A percentile compares a stretch with the other conserved stretches of the same genome.
Evolutionary conservation across 768 basidiomycete species (phyloP).

Genomic region (Pulveroboletus sp.): DNA sequence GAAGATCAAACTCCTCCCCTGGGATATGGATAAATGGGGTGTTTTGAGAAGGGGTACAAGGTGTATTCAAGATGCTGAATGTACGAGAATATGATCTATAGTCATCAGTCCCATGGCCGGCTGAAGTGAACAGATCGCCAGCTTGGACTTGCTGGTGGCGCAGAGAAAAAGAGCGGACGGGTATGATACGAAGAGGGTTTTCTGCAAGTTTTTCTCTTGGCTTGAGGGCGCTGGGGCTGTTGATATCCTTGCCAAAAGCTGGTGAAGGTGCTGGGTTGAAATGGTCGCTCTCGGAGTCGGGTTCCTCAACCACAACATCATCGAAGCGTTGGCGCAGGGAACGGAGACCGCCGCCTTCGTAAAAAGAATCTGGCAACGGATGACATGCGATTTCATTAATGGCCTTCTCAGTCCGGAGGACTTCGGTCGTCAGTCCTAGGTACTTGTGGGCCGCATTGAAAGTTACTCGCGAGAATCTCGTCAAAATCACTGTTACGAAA

Average conservation of each 20-base stretch:
- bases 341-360: slow-evolving; percentile 87
- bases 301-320: slow-evolving; percentile 39
- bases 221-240: slow-evolving; percentile 7
- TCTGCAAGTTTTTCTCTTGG: slow-evolving; percentile 27
- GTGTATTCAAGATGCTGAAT: slow-evolving; percentile 49
- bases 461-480: slow-evolving; percentile 93
- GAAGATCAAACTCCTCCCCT: slow-evolving; percentile 84
- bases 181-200: slow-evolving; percentile 16
- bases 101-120: slow-evolving; percentile 44
- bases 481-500: slow-evolving; percentile 72
- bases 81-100: slow-evolving; percentile 46
- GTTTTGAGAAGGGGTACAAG: slow-evolving; percentile 35
- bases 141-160: slow-evolving; percentile 62
- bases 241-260: slow-evolving; percentile 18
- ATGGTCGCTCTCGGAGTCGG: slow-evolving; percentile 58
- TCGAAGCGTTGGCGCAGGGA: slow-evolving; percentile 90
- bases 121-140: slow-evolving; percentile 68
- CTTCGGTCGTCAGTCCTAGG: slow-evolving; percentile 90
- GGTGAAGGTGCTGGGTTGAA: slow-evolving; percentile 35
- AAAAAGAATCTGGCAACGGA: slow-evolving; percentile 87
- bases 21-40: slow-evolving; percentile 26
- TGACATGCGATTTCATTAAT: slow-evolving; percentile 97
- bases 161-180: slow-evolving; percentile 23
- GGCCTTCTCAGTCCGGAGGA: slow-evolving; percentile 92
- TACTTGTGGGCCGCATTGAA: slow-evolving; percentile 98